Percentiles rank a stretch among this genome's conserved stretches.
phyloP scores from a whole-genome alignment of 306 rosid species.

The Pterocarpus santalinus region DNA sequence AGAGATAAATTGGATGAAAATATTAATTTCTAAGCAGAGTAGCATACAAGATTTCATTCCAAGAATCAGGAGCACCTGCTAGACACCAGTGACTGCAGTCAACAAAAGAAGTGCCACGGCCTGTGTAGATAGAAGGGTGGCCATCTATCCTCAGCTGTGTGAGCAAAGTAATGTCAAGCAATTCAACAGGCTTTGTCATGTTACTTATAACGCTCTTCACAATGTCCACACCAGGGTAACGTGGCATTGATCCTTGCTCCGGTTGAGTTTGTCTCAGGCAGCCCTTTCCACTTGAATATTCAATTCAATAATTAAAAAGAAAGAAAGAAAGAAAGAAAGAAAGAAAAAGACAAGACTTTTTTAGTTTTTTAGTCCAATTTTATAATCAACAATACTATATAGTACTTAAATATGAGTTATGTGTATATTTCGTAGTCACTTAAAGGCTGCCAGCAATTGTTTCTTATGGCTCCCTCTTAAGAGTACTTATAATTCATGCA shows the following conservation, averaged over 20 bases:
- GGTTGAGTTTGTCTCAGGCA: conserved; percentile 59
- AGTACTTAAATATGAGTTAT: background rate
- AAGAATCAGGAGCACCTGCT: conserved; percentile 77
- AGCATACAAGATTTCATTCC: conserved; percentile 78
- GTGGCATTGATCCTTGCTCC: conserved; percentile 43
- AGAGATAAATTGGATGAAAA: background rate
- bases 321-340: background rate
- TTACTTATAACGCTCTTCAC: conserved; percentile 58
- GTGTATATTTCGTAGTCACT: background rate
- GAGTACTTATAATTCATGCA: too few relatives aligned
- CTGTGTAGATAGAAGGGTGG: conserved; percentile 73
- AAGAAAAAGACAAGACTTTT: background rate
- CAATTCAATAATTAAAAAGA: background rate
- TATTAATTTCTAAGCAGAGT: conserved; percentile 41
- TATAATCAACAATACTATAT: background rate
- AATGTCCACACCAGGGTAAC: conserved; percentile 55
- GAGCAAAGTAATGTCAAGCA: conserved; percentile 71
- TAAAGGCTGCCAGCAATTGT: background rate
- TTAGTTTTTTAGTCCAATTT: background rate
- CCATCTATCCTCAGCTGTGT: conserved; percentile 79
- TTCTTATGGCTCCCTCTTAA: background rate
- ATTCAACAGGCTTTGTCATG: conserved; percentile 49
- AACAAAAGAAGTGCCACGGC: conserved; percentile 40
- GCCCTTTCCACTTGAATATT: conserved; percentile 32
- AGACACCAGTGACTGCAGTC: conserved; percentile 89